phyloP scores from a whole-genome alignment of 768 basidiomycete species.

The Agaricus bisporus region DNA sequence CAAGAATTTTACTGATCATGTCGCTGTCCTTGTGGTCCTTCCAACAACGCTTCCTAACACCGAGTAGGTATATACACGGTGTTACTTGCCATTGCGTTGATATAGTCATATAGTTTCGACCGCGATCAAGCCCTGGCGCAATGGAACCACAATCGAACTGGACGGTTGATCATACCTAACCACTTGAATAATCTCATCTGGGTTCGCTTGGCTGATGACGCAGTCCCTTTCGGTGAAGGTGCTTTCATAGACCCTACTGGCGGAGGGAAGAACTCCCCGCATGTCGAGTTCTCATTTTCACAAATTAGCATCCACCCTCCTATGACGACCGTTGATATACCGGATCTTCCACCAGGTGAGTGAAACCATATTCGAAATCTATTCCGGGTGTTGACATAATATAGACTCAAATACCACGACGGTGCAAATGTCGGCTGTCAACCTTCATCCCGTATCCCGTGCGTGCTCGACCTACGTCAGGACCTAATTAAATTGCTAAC shows the following conservation, averaged over 20 bases:
- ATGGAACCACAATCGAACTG: constrained; percentile 11
- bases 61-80: neutral
- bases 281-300: constrained; percentile 12
- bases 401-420: neutral
- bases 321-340: neutral
- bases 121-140: constrained; percentile 3
- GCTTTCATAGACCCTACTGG: constrained; percentile 9
- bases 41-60: constrained; percentile 4
- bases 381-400: neutral
- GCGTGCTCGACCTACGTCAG: neutral
- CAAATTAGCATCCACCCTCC: constrained; percentile 5
- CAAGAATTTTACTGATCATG: constrained; percentile 18
- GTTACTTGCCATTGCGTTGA: neutral
- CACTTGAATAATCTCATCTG: constrained; percentile 9
- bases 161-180: constrained; percentile 5
- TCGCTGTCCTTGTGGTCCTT: neutral
- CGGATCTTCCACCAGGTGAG: neutral
- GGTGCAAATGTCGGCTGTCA: neutral
- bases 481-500: neutral
- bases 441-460: constrained; percentile 13
- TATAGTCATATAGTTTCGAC: neutral
- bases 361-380: neutral
- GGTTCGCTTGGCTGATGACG: constrained; percentile 11
- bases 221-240: constrained; percentile 1
- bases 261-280: constrained; percentile 10